Percentiles rank a stretch among this genome's conserved stretches.
Evolutionary conservation across 225 moss, liverwort and hornwort species (phyloP).

Genomic region (Marchantia polymorpha): DNA sequence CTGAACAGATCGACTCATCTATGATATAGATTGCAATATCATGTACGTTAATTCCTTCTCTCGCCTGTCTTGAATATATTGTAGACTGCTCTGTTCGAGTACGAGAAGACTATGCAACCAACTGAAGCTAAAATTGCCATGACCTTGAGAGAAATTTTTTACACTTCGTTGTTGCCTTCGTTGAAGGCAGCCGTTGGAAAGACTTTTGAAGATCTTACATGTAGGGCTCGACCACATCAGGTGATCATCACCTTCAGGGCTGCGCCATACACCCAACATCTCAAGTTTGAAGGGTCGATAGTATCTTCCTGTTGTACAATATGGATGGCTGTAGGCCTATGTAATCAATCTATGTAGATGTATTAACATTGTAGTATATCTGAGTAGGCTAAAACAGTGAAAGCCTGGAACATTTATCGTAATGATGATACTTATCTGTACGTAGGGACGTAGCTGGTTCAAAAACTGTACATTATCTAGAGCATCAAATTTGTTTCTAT

Average conservation of each 20-base stretch:
- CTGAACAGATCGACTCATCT: too few species aligned
- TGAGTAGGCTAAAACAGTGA: too few species aligned
- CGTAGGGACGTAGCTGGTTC: not conserved
- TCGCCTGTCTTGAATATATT: not conserved
- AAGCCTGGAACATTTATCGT: too few species aligned
- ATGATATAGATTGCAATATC: not conserved
- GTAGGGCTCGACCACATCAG: slow-evolving; percentile 34
- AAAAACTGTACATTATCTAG: not conserved
- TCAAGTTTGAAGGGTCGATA: not conserved
- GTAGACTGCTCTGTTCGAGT: slow-evolving; percentile 28
- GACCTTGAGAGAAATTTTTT: slow-evolving; percentile 27
- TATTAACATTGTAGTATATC: too few species aligned
- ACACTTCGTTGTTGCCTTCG: slow-evolving; percentile 31
- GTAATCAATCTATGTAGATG: too few species aligned
- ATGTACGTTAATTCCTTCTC: not conserved
- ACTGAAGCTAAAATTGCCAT: slow-evolving; percentile 30
- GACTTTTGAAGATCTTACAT: not conserved
- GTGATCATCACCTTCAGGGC: not conserved
- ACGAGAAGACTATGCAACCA: slow-evolving; percentile 28
- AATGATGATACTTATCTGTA: too few species aligned
- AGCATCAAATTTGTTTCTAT: not conserved
- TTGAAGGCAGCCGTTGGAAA: slow-evolving; percentile 23
- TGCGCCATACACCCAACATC: not conserved
- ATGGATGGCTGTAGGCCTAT: too few species aligned
- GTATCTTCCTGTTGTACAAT: too few species aligned